A percentile compares a stretch with the other conserved stretches of the same genome.
phyloP scores from a whole-genome alignment of 2,329 filamentous ascomycete genomes.

The Triangularia verruculosa region DNA sequence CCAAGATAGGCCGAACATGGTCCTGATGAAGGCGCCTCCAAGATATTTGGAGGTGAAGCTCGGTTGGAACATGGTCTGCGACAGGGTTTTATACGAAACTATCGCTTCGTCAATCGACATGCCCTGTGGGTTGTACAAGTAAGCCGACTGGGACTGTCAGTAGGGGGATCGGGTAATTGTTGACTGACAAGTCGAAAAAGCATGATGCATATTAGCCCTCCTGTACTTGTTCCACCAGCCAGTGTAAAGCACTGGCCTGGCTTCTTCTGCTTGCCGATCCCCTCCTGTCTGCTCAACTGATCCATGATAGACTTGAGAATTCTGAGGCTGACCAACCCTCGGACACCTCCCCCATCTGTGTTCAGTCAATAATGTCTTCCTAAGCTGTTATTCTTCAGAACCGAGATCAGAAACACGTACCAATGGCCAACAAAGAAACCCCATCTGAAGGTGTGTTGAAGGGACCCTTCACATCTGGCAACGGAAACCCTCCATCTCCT shows the following conservation, averaged over 20 bases:
- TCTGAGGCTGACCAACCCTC: not conserved
- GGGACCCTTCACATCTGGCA: not conserved
- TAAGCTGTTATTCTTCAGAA: not conserved
- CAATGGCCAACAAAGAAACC: not conserved
- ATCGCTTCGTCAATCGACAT: not conserved
- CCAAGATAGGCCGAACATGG: not conserved
- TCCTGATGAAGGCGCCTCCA: not conserved
- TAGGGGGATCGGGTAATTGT: no score
- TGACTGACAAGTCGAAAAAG: not conserved
- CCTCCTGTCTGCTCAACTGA: not conserved
- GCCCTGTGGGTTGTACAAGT: not conserved
- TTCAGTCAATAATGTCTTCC: not conserved
- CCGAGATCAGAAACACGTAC: not conserved
- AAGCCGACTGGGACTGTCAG: not conserved
- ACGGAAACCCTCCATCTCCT: not conserved
- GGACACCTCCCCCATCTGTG: not conserved
- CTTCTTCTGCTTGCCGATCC: not conserved
- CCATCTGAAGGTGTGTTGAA: not conserved
- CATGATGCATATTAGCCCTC: not conserved
- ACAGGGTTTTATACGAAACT: not conserved
- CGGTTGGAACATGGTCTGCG: not conserved
- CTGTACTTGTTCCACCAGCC: not conserved
- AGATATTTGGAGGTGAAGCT: not conserved
- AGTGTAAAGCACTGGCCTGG: not conserved
- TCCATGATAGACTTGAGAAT: not conserved